Percentiles rank a stretch among this genome's conserved stretches.
phyloP scores from a whole-genome alignment of 805 yeast genomes.

The Starmerella tilneyi region DNA sequence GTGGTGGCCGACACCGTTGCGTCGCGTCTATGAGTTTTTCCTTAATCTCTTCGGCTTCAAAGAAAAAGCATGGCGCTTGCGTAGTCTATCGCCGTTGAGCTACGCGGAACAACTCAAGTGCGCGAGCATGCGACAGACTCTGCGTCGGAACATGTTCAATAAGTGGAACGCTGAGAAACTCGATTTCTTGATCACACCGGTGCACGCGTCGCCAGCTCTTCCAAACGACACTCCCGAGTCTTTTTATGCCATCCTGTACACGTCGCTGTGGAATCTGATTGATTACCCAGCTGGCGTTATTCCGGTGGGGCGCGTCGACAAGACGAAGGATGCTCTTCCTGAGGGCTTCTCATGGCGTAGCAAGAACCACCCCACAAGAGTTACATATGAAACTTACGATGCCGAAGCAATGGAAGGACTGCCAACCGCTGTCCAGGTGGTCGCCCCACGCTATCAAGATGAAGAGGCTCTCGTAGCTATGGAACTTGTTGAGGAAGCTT shows the following conservation, averaged over 20 bases:
- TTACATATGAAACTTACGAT: slow-evolving; percentile 40
- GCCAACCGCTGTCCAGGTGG: slow-evolving; percentile 54
- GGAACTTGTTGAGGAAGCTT: slow-evolving; percentile 32
- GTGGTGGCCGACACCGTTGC: slow-evolving; percentile 31
- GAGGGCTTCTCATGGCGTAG: slow-evolving; percentile 23
- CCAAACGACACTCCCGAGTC: slow-evolving; percentile 32
- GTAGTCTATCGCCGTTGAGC: slow-evolving; percentile 29
- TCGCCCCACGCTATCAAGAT: slow-evolving; percentile 49
- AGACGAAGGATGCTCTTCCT: slow-evolving; percentile 29
- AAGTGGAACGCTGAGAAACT: slow-evolving; percentile 34
- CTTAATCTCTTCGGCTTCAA: slow-evolving; percentile 32
- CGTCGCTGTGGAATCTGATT: slow-evolving; percentile 44
- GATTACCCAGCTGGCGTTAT: slow-evolving; percentile 49
- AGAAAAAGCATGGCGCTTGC: slow-evolving; percentile 32
- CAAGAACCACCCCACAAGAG: slow-evolving; percentile 36
- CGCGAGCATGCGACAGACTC: slow-evolving; percentile 32
- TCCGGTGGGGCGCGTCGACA: slow-evolving; percentile 50
- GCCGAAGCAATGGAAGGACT: slow-evolving; percentile 47
- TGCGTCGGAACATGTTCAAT: slow-evolving; percentile 28
- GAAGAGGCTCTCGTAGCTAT: slow-evolving; percentile 48
- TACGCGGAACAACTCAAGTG: slow-evolving; percentile 31
- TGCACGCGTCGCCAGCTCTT: slow-evolving; percentile 37
- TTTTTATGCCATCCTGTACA: slow-evolving; percentile 39
- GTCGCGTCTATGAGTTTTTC: slow-evolving; percentile 32
- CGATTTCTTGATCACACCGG: slow-evolving; percentile 34